A percentile compares a stretch with the other conserved stretches of the same genome.
These are phyloP conservation scores for Sphagnum tenellum DNA, from an alignment of 225 moss, liverwort and hornwort species.

Conservation along the genomic window DNA sequence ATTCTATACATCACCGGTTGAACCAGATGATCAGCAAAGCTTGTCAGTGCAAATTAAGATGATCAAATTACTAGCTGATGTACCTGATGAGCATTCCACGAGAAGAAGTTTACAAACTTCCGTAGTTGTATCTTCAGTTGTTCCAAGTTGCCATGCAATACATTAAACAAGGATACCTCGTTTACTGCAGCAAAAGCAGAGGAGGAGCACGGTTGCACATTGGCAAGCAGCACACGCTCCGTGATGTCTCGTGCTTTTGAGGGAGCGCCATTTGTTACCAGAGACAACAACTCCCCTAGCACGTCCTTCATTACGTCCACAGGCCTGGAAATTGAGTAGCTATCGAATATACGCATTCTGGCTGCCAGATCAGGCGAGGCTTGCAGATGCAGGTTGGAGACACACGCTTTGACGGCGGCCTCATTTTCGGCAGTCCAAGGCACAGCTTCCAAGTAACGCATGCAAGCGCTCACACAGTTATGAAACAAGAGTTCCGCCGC, in stretches of 20 bases:
- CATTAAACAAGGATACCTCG: conserved; percentile 69
- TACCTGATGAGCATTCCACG: conserved; percentile 96
- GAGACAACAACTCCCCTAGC: conserved; percentile 64
- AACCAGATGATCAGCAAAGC: too few relatives aligned
- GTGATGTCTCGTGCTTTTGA: conserved; percentile 91
- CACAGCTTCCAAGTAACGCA: conserved; percentile 80
- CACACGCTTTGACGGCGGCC: conserved; percentile 38
- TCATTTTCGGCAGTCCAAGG: conserved; percentile 84
- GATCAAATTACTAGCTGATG: too few relatives aligned
- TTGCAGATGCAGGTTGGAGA: conserved; percentile 67
- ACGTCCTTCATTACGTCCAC: conserved; percentile 88
- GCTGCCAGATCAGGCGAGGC: conserved; percentile 74
- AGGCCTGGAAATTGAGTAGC: conserved; percentile 45
- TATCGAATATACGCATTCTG: conserved; percentile 42
- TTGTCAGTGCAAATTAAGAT: too few relatives aligned
- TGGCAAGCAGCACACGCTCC: conserved; percentile 74
- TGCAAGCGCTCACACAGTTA: conserved; percentile 82
- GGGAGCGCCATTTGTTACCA: conserved; percentile 89
- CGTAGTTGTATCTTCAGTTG: conserved; percentile 75
- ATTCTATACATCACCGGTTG: too few relatives aligned
- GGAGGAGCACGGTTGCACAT: conserved; percentile 70
- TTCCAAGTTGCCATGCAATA: conserved; percentile 77
- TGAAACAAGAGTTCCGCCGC: conserved; percentile 84
- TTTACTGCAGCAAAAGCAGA: conserved; percentile 56
- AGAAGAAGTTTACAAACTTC: conserved; percentile 78